phyloP scores from a whole-genome alignment of 1,284 basidiomycete species.

The Athelia sp. region DNA sequence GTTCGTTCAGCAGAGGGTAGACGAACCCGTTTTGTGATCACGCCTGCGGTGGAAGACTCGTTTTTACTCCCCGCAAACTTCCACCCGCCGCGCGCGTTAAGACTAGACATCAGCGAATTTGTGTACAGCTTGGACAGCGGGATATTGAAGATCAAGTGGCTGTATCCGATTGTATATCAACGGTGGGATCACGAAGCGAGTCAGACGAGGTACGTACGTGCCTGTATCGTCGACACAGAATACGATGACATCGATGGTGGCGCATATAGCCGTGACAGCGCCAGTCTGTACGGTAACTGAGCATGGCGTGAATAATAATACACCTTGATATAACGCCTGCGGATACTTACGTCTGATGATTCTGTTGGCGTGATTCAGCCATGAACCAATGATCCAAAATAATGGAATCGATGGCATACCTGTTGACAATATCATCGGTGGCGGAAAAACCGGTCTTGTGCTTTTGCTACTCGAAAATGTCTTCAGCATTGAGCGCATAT shows the following conservation, averaged over 20 bases:
- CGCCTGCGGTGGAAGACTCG: background rate
- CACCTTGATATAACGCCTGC: background rate
- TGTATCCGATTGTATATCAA: conserved; percentile 3
- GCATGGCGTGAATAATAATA: background rate
- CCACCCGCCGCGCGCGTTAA: conserved; percentile 7
- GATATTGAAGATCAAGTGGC: conserved; percentile 12
- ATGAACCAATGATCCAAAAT: too few species aligned
- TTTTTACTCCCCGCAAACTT: background rate
- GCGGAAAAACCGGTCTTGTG: conserved; percentile 2
- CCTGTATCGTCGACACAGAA: conserved; percentile 13
- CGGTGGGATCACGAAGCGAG: background rate
- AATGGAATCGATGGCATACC: too few species aligned
- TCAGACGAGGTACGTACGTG: background rate
- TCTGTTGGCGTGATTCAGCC: too few species aligned
- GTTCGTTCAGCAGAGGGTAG: background rate
- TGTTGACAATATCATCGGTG: conserved; percentile 6
- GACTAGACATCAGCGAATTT: conserved; percentile 9
- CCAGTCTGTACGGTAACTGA: conserved; percentile 25
- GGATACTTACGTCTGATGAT: conserved; percentile 4
- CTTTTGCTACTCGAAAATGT: background rate
- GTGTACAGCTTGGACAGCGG: conserved; percentile 11
- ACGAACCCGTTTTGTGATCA: background rate
- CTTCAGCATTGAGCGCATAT: too few species aligned
- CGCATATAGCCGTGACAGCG: conserved; percentile 19
- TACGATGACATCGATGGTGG: conserved; percentile 17